Evolutionary conservation across 306 rosid genomes (phyloP), one percentile per base, ranked within the genome.

Genomic region (Inga laurina): DNA sequence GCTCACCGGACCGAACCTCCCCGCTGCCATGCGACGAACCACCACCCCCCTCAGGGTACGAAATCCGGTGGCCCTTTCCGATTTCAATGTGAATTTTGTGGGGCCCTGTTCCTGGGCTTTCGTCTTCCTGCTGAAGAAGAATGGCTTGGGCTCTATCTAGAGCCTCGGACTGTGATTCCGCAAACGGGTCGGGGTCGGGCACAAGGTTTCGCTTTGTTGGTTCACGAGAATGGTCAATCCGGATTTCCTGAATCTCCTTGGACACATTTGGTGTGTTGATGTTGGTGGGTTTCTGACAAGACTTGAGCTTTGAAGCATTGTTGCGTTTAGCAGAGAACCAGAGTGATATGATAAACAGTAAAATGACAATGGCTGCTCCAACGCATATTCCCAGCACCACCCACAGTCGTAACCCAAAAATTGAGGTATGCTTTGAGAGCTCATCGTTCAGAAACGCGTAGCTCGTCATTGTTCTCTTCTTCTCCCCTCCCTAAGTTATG

Each of bases 191-290:
- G 39, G 54, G 54, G 32, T 85, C 84, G 32, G 90, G 24, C 19
- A 84, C 66, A 85, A 85, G 65, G 88, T 87, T 87, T 32, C 86
- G 89, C 74, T 89, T 86, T 54, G 86, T 86, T 62, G 91, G 91
- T 49, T 89, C 92, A 35, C 85, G 87, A 45, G 92, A 88, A 78
- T 65, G 92, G 86, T 89, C 94, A 41, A 91, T 85, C 75, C 86
- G 73, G 72, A 91, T 88, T 81, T 90, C 91, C 87, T 90, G 90
- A 64, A 92, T 92, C 76, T 92, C 96, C 85, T 90, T 92, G 3
- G 96, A 92, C 34, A 87, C 82, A 10, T 22, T 41, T 43, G 75
- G 75, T 46, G 43, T 71, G 75, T 71, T 71, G 54, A n/a, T 71
- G 54, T 43, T 43, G 54, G 22, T 71, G 54, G 75, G 21, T 27